Conservation (phyloP, 257 asterid species). For the Nyctanthes arbortristis region DNA sequence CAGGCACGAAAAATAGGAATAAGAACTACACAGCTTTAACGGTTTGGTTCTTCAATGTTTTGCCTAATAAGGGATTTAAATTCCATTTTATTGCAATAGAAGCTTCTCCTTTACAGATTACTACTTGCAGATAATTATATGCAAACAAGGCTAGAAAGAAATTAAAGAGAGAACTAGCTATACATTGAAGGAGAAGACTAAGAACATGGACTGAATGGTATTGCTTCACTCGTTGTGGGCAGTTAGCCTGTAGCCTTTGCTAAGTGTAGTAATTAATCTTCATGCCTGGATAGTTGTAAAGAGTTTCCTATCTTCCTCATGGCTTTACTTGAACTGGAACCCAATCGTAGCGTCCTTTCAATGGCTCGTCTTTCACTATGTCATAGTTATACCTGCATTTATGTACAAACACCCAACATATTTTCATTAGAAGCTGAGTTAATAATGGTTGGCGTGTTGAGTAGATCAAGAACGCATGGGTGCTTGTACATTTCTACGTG, state of each 20-base stretch:
- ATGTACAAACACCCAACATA: not conserved
- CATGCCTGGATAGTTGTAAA: not conserved
- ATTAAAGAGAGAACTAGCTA: conserved; percentile 23
- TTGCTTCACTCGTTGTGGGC: no score
- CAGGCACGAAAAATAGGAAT: conserved; percentile 3
- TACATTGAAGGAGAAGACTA: conserved; percentile 21
- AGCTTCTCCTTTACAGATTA: conserved; percentile 5
- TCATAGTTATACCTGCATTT: conserved; percentile 69
- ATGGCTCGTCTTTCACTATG: conserved; percentile 58
- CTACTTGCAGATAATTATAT: conserved; percentile 17
- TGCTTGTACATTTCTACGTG: not conserved
- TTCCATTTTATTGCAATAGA: conserved; percentile 18
- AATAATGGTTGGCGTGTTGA: not conserved
- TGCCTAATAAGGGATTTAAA: conserved; percentile 18
- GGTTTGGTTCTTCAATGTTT: conserved; percentile 9
- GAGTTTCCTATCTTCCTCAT: conserved; percentile 19
- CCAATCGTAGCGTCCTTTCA: conserved; percentile 69
- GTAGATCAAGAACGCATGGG: conserved; percentile 1
- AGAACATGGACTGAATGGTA: conserved; percentile 8
- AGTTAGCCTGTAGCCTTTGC: conserved; percentile 3
- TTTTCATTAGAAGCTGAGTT: not conserved
- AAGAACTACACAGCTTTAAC: conserved; percentile 25
- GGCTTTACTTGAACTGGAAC: conserved; percentile 34
- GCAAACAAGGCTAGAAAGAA: conserved; percentile 16
- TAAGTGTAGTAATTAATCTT: not conserved